Percentiles rank a stretch among this genome's conserved stretches.
These are phyloP conservation scores for Tagetes erecta DNA, from an alignment of 129 eudicot genomes.

Conservation along the genomic window DNA sequence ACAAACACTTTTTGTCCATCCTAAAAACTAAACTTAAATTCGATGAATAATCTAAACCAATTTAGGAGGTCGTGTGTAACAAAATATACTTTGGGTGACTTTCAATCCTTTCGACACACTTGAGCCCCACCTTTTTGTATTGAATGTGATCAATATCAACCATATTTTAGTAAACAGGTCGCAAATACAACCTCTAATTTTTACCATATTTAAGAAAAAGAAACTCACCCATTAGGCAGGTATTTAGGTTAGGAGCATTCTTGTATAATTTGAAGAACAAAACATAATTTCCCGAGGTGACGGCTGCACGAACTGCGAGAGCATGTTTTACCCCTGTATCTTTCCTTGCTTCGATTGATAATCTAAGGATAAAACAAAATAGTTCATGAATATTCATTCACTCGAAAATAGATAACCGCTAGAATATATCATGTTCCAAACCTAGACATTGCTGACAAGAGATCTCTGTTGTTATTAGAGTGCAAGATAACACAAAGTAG, in stretches of 20 bases:
- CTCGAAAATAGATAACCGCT: neutral
- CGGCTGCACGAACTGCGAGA: constrained; percentile 90
- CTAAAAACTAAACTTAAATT: neutral
- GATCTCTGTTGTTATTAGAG: constrained; percentile 90
- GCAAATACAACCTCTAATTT: neutral
- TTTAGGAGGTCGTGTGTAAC: neutral
- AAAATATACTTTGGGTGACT: neutral
- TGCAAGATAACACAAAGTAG: constrained; percentile 81
- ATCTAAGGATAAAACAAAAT: constrained; percentile 44
- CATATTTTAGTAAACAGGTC: neutral
- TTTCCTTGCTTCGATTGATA: constrained; percentile 65
- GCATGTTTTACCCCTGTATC: constrained; percentile 86
- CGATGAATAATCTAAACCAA: neutral
- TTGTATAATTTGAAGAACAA: constrained; percentile 77
- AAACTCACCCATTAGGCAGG: constrained; percentile 84
- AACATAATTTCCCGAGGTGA: constrained; percentile 80
- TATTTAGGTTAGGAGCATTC: constrained; percentile 74
- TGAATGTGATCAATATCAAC: neutral
- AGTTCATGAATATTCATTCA: constrained; percentile 7
- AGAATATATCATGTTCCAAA: constrained; percentile 32
- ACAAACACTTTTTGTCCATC: neutral
- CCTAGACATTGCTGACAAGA: constrained; percentile 91
- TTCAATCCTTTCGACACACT: neutral
- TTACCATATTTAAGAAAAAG: constrained; percentile 2
- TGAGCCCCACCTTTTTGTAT: neutral